phyloP scores from a whole-genome alignment of 2,329 filamentous ascomycete genomes.

The Scedosporium dehoogii region DNA sequence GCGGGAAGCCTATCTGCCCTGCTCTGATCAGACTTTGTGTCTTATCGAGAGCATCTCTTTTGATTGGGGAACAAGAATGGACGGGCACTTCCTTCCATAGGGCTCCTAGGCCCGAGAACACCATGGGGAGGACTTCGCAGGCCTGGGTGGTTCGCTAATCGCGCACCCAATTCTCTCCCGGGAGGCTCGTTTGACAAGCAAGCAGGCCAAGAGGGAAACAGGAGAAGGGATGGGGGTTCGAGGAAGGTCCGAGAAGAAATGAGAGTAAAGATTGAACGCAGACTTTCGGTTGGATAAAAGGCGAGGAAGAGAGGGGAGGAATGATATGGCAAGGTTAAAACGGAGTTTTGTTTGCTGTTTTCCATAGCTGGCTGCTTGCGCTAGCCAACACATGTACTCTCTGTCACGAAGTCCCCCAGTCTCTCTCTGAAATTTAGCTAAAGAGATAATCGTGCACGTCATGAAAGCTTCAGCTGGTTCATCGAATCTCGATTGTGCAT shows the following conservation, averaged over 20 bases:
- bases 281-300: neutral
- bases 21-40: neutral
- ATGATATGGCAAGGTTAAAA: neutral
- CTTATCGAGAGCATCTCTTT: neutral
- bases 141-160: neutral
- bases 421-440: too few relatives aligned
- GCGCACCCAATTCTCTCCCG: neutral
- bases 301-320: neutral
- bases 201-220: neutral
- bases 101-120: neutral
- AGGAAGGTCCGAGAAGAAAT: conserved; percentile 7
- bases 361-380: neutral
- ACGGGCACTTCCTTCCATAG: neutral
- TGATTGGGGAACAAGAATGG: neutral
- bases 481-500: too few relatives aligned
- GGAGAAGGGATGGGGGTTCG: neutral
- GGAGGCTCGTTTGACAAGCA: neutral
- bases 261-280: conserved; percentile 1
- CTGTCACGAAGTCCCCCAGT: too few relatives aligned
- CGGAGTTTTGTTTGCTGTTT: neutral
- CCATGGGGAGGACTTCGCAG: neutral
- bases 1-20: neutral
- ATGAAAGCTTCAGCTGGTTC: too few relatives aligned
- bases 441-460: too few relatives aligned
- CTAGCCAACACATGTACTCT: too few relatives aligned